Evolutionary conservation across 2,329 filamentous ascomycete genomes (phyloP).

Genomic region (Penicillium olsonii): DNA sequence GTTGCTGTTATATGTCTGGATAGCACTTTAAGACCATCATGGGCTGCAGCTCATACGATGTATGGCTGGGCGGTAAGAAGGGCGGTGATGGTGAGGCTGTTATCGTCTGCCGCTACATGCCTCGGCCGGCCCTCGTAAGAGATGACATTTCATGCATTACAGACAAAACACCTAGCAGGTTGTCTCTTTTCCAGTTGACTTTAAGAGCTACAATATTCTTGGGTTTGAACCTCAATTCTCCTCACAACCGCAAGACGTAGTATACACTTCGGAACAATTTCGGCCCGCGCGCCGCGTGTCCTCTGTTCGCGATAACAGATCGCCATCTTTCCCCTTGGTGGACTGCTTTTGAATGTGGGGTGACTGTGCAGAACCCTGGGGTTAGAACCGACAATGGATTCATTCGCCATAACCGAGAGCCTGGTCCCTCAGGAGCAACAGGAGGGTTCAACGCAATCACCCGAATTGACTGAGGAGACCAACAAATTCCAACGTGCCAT

Average conservation of each 20-base stretch:
- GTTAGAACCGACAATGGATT: slow-evolving; percentile 41
- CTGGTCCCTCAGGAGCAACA: slow-evolving; percentile 36
- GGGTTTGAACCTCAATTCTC: slow-evolving; percentile 2
- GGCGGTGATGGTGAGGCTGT: background rate
- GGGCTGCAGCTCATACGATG: background rate
- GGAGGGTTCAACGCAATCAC: slow-evolving; percentile 25
- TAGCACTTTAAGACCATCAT: too few relatives aligned
- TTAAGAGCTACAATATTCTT: too few relatives aligned
- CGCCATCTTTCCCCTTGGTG: slow-evolving; percentile 19
- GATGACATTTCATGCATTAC: background rate
- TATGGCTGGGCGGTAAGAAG: background rate
- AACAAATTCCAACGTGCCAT: slow-evolving; percentile 98
- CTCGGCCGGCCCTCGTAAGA: background rate
- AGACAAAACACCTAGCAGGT: too few relatives aligned
- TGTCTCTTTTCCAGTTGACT: too few relatives aligned
- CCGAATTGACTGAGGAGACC: slow-evolving; percentile 55
- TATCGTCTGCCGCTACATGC: background rate
- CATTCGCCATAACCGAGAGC: slow-evolving; percentile 45
- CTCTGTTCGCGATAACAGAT: slow-evolving; percentile 22
- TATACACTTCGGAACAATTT: slow-evolving; percentile 33
- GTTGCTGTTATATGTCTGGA: too few relatives aligned
- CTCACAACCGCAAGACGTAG: background rate
- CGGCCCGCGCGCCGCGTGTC: slow-evolving; percentile 35
- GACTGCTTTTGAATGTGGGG: slow-evolving; percentile 29
- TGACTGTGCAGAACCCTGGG: slow-evolving; percentile 18